These are phyloP conservation scores for Pseudotsuga menziesii DNA, from an alignment of 75 land plant species.

Conservation along the genomic window DNA sequence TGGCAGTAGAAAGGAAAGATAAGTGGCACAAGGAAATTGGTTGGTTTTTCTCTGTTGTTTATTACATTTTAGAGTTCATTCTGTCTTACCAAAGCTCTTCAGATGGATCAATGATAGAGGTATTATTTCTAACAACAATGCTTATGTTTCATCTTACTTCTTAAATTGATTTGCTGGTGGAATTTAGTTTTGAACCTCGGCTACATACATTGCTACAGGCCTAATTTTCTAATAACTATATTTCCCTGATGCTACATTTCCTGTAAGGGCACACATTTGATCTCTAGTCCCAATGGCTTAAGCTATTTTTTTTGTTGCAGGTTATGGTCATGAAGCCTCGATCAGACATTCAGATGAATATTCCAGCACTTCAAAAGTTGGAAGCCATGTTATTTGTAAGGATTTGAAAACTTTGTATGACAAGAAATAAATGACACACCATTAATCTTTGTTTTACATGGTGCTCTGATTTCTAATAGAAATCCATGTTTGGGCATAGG, in stretches of 20 bases:
- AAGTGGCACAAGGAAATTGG: slow-evolving; percentile 40
- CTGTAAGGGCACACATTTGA: too few species aligned
- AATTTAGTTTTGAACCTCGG: too few species aligned
- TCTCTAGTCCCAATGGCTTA: too few species aligned
- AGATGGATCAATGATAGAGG: slow-evolving; percentile 33
- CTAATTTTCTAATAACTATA: background rate
- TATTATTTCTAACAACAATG: background rate
- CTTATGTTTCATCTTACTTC: too few species aligned
- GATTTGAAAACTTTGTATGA: background rate
- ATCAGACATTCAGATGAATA: slow-evolving; percentile 35
- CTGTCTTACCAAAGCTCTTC: slow-evolving; percentile 30
- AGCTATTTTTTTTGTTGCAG: slow-evolving; percentile 12
- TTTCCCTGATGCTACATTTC: background rate
- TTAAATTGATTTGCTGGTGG: too few species aligned
- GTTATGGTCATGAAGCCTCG: slow-evolving; percentile 35
- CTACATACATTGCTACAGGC: background rate
- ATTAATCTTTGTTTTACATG: too few species aligned
- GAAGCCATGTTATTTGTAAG: slow-evolving; percentile 33
- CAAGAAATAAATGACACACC: too few species aligned
- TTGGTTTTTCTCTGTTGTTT: slow-evolving; percentile 35
- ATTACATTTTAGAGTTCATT: slow-evolving; percentile 41
- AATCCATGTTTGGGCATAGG: slow-evolving; percentile 13
- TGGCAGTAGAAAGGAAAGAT: slow-evolving; percentile 16
- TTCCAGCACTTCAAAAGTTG: slow-evolving; percentile 34
- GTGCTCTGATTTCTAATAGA: background rate